Evolutionary conservation across 2,329 filamentous ascomycete species (phyloP).

Genomic region (Arachnomyces sp.): DNA sequence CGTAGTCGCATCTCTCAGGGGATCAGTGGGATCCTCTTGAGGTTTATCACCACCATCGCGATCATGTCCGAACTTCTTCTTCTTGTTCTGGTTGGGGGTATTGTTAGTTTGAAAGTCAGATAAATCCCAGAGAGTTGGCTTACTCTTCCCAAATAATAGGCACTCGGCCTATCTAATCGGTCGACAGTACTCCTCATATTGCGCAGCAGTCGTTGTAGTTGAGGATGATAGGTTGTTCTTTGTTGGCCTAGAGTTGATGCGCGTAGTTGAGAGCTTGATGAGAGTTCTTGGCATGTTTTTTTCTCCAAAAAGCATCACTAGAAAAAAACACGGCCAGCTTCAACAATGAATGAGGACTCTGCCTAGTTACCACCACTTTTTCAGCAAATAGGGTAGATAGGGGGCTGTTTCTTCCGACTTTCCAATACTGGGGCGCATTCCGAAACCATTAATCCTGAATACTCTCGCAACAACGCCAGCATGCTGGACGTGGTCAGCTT

Average conservation of each 20-base stretch:
- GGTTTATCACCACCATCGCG: constrained; percentile 49
- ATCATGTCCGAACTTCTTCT: constrained; percentile 53
- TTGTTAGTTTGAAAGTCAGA: constrained; percentile 9
- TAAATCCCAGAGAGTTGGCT: constrained; percentile 15
- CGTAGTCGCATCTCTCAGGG: constrained; percentile 78
- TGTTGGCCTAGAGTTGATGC: constrained; percentile 6
- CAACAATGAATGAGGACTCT: too few species aligned
- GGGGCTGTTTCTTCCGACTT: constrained; percentile 2
- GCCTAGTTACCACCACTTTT: too few species aligned
- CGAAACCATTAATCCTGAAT: neutral
- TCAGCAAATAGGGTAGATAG: constrained; percentile 7
- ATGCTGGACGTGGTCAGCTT: constrained; percentile 86
- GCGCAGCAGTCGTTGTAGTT: constrained; percentile 1
- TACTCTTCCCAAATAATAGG: constrained; percentile 82
- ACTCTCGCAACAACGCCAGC: constrained; percentile 18
- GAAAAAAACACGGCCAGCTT: too few species aligned
- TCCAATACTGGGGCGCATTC: too few species aligned
- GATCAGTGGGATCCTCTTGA: constrained; percentile 62
- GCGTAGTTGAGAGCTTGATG: too few species aligned
- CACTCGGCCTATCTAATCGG: constrained; percentile 84
- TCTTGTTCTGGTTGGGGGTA: constrained; percentile 54
- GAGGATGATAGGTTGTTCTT: constrained; percentile 3
- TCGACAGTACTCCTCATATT: constrained; percentile 60
- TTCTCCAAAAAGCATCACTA: too few species aligned
- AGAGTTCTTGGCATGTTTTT: too few species aligned